phyloP scores from a whole-genome alignment of 140 eudicot species.

The Oenanthe javanica region DNA sequence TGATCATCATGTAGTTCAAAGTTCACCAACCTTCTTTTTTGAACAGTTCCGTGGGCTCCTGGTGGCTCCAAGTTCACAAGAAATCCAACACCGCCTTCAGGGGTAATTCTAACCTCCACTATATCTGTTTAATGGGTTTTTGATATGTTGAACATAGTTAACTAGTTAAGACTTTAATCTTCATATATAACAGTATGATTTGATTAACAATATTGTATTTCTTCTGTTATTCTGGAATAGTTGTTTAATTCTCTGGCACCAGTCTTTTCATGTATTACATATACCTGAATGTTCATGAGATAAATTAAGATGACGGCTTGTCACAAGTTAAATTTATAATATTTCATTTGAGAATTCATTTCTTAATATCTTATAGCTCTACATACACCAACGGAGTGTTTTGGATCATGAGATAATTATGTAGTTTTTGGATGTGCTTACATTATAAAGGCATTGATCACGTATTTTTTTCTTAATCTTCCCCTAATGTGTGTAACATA shows the following conservation, averaged over 20 bases:
- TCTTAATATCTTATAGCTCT: not conserved
- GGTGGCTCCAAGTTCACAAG: slow-evolving; percentile 96
- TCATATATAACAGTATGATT: not conserved
- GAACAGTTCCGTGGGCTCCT: slow-evolving; percentile 99
- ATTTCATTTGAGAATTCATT: not conserved
- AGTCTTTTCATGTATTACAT: not conserved
- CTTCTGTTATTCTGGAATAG: not conserved
- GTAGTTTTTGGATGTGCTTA: not conserved
- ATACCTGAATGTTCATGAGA: not conserved
- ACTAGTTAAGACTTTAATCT: not conserved
- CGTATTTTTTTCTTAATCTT: not conserved
- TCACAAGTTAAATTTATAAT: not conserved
- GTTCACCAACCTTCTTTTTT: slow-evolving; percentile 15
- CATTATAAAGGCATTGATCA: not conserved
- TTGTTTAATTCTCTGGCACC: not conserved
- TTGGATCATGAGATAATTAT: not conserved
- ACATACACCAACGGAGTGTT: not conserved
- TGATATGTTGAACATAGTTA: not conserved
- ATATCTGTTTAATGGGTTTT: not conserved
- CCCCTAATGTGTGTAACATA: not conserved
- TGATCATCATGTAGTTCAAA: not conserved
- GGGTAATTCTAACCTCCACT: slow-evolving; percentile 49
- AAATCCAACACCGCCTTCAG: slow-evolving; percentile 86
- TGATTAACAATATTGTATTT: not conserved
- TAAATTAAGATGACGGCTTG: not conserved